These are phyloP conservation scores for Macrolepiota fuliginosa DNA, from an alignment of 768 basidiomycete genomes.

Conservation along the genomic window DNA sequence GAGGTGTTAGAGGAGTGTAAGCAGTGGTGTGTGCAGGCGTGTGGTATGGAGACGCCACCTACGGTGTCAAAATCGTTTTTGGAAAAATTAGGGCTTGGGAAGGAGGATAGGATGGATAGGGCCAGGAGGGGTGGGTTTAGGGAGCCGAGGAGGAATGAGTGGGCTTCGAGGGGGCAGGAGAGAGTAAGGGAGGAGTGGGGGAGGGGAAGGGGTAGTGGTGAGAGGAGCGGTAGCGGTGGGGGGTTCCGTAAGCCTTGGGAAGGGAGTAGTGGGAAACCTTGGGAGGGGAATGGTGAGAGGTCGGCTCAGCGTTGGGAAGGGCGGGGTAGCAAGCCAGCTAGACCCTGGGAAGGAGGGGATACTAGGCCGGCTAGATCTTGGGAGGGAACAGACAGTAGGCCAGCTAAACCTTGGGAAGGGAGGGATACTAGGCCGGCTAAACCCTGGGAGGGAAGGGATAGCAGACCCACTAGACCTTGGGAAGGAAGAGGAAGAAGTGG, in stretches of 20 bases:
- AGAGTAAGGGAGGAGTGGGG: conserved; percentile 3
- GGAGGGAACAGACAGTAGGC: no score
- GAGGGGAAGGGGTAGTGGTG: not conserved
- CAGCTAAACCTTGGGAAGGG: no score
- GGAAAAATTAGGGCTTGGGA: conserved; percentile 16
- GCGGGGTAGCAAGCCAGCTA: not conserved
- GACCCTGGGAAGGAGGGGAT: no score
- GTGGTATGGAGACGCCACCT: conserved; percentile 16
- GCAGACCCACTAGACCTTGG: no score
- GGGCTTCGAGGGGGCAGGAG: not conserved
- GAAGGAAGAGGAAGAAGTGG: no score
- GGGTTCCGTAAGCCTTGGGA: not conserved
- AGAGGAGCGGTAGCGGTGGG: not conserved
- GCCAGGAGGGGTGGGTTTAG: conserved; percentile 11
- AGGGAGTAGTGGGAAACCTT: not conserved
- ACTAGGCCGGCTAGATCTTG: no score
- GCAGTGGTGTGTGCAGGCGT: conserved; percentile 19
- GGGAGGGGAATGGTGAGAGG: not conserved
- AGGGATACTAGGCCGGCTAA: no score
- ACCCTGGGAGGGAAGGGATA: no score
- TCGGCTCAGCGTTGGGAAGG: not conserved
- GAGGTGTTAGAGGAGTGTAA: conserved; percentile 17
- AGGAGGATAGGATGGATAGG: not conserved
- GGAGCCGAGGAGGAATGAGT: conserved; percentile 13
- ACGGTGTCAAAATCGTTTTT: conserved; percentile 15